phyloP scores from a whole-genome alignment of 2,329 filamentous ascomycete species.

The Colletotrichum simmondsii region DNA sequence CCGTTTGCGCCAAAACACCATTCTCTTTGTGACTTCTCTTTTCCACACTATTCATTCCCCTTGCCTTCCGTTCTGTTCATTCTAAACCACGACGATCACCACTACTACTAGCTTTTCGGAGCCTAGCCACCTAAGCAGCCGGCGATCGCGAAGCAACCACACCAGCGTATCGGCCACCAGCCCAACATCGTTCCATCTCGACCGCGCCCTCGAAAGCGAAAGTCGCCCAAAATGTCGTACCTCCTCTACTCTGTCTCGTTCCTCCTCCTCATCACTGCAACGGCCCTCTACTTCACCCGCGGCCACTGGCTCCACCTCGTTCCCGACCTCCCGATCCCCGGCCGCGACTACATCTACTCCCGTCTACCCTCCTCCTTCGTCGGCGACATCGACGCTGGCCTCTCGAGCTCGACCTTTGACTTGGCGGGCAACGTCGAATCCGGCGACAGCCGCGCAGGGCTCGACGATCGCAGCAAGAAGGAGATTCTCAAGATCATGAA shows the following conservation, averaged over 20 bases:
- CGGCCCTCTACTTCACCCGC: conserved; percentile 84
- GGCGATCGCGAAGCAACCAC: background rate
- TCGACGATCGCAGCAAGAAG: conserved; percentile 83
- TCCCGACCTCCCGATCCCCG: conserved; percentile 66
- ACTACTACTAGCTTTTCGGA: background rate
- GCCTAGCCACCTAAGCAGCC: background rate
- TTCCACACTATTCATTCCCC: background rate
- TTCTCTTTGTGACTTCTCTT: background rate
- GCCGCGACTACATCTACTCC: conserved; percentile 76
- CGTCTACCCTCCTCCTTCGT: conserved; percentile 82
- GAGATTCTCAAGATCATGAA: conserved; percentile 94
- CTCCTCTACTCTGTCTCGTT: conserved; percentile 83
- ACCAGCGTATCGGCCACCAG: background rate
- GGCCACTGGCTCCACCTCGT: conserved; percentile 79
- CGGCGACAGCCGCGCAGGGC: conserved; percentile 81
- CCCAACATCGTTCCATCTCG: background rate
- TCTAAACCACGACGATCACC: background rate
- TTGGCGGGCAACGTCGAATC: conserved; percentile 81
- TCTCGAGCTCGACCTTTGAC: conserved; percentile 86
- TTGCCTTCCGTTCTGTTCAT: background rate
- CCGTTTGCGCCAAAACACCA: background rate
- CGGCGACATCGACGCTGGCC: conserved; percentile 87
- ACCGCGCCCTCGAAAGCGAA: background rate
- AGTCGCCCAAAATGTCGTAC: conserved; percentile 73
- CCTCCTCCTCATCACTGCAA: conserved; percentile 76